Evolutionary conservation across 1,284 basidiomycete genomes (phyloP).

Genomic region (Tilletia caries): DNA sequence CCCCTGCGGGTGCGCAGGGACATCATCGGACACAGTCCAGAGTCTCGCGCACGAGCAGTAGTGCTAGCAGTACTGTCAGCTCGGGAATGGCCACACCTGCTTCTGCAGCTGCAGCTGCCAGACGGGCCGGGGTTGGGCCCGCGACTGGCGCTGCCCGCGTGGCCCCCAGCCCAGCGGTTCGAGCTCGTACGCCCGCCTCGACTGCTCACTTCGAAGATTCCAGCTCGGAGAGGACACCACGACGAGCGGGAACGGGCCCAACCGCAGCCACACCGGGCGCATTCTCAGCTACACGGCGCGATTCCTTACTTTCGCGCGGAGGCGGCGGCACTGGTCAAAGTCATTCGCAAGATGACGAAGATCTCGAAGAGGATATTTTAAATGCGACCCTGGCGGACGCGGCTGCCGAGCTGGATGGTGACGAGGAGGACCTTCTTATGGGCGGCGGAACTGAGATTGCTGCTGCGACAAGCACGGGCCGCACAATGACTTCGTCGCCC

Average conservation of each 20-base stretch:
- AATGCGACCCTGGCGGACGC: background rate
- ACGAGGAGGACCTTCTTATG: background rate
- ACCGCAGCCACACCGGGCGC: background rate
- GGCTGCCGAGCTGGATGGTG: conserved; percentile 13
- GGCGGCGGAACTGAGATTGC: background rate
- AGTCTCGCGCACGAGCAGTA: background rate
- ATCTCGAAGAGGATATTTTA: background rate
- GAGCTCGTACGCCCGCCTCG: too few species aligned
- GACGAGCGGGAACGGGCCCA: background rate
- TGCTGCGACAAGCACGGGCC: background rate
- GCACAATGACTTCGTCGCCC: background rate
- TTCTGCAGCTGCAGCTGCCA: too few species aligned
- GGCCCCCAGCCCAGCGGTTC: too few species aligned
- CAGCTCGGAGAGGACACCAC: background rate
- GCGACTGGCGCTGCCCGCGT: too few species aligned
- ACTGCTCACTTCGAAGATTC: background rate
- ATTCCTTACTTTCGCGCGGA: background rate
- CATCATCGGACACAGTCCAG: background rate
- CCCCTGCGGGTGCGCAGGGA: background rate
- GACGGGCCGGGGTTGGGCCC: too few species aligned
- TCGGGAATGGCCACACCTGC: background rate
- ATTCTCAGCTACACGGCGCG: background rate
- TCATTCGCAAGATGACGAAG: background rate
- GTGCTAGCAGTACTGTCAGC: background rate
- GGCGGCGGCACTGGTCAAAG: background rate